Conservation (phyloP, 371 early-diverging fungal species). For the Mucor indicus region DNA sequence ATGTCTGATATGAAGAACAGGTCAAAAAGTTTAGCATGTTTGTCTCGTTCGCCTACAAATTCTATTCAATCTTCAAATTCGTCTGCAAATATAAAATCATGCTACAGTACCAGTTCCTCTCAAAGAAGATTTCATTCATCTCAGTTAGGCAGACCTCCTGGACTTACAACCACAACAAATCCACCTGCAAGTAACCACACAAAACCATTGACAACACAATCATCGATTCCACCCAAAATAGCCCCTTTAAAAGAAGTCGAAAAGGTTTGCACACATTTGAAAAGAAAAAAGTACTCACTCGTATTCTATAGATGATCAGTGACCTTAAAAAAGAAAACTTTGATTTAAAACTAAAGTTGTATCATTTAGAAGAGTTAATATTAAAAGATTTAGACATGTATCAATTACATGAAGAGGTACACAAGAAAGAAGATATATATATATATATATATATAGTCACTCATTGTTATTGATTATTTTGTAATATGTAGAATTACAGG, state of each 20-base stretch:
- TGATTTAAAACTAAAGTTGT: conserved; percentile 39
- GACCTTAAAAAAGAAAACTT: conserved; percentile 50
- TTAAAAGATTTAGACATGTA: conserved; percentile 5
- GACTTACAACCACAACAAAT: background rate
- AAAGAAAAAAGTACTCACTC: background rate
- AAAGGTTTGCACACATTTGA: no score
- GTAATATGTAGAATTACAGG: conserved; percentile 14
- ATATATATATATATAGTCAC: no score
- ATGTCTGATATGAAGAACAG: background rate
- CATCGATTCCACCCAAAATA: conserved; percentile 4
- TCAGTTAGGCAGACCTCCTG: conserved; percentile 17
- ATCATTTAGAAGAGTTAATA: conserved; percentile 29
- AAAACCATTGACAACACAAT: background rate
- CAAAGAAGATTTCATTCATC: conserved; percentile 7
- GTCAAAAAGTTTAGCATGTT: conserved; percentile 2
- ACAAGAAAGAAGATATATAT: no score
- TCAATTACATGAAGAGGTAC: conserved; percentile 15
- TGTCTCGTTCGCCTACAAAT: background rate
- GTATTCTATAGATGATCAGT: conserved; percentile 23
- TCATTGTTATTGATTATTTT: no score
- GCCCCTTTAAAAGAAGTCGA: conserved; percentile 30
- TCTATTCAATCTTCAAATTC: background rate
- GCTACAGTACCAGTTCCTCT: background rate
- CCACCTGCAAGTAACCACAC: background rate
- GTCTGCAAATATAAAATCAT: background rate